These are phyloP conservation scores for Amaranthus tricolor DNA, from an alignment of 179 eudicot species.

Conservation along the genomic window DNA sequence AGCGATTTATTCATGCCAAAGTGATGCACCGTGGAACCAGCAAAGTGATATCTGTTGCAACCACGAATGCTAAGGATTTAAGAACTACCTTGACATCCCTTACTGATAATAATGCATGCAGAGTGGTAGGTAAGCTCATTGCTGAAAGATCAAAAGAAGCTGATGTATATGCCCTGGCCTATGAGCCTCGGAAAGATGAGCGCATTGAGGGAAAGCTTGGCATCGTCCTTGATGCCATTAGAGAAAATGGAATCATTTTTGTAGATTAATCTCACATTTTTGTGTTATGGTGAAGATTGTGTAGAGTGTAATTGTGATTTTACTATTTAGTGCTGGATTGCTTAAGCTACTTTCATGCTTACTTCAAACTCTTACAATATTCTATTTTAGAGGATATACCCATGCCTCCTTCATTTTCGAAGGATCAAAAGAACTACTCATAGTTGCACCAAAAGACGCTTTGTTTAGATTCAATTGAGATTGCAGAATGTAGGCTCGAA, in stretches of 20 bases:
- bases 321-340: background rate
- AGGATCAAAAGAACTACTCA: no score
- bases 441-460: no score
- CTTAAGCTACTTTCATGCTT: background rate
- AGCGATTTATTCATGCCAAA: constrained; percentile 72
- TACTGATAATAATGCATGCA: constrained; percentile 62
- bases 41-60: constrained; percentile 86
- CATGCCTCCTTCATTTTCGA: no score
- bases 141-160: constrained; percentile 88
- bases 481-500: no score
- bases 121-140: constrained; percentile 67
- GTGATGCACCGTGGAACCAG: constrained; percentile 97
- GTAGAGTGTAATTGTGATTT: background rate
- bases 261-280: constrained; percentile 23
- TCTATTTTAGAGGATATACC: no score
- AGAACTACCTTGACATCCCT: constrained; percentile 72
- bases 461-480: no score
- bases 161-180: constrained; percentile 74
- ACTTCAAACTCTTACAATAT: no score
- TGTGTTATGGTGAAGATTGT: background rate
- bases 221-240: constrained; percentile 74
- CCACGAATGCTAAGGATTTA: constrained; percentile 80
- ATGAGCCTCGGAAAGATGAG: constrained; percentile 68
- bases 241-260: constrained; percentile 77
- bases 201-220: constrained; percentile 79